Evolutionary conservation across 2,329 filamentous ascomycete genomes (phyloP).

Genomic region (Tolypocladium ophioglossoides): DNA sequence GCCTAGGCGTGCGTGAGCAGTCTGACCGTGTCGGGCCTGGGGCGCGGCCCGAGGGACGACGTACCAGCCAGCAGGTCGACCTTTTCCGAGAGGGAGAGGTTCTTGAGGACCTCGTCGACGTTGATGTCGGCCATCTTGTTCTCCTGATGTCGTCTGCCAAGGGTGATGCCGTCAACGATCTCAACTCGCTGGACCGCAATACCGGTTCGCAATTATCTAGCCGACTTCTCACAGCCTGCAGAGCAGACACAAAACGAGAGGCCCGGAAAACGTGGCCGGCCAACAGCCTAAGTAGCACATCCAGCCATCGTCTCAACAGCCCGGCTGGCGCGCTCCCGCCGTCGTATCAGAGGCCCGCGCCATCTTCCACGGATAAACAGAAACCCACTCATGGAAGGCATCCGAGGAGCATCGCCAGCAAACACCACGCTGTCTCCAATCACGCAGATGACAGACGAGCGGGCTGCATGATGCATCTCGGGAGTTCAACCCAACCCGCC

Average conservation of each 20-base stretch:
- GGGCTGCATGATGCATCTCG: no score
- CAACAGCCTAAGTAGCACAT: not conserved
- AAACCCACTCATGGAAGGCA: not conserved
- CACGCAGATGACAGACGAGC: no score
- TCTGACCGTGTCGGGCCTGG: not conserved
- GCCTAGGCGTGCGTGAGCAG: constrained; percentile 24
- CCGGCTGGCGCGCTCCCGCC: not conserved
- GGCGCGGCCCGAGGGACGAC: not conserved
- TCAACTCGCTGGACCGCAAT: no score
- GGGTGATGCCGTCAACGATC: no score
- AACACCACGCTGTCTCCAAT: no score
- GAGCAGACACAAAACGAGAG: no score
- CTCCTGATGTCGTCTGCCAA: no score
- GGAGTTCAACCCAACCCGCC: no score
- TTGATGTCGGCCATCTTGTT: constrained; percentile 43
- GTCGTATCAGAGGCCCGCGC: not conserved
- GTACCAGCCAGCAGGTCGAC: constrained; percentile 40
- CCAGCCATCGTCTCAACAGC: not conserved
- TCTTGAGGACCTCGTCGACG: constrained; percentile 42
- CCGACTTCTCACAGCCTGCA: no score
- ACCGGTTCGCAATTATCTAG: no score
- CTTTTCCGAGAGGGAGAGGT: constrained; percentile 44
- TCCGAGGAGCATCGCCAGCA: not conserved
- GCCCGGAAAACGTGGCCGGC: not conserved
- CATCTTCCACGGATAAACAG: not conserved